A percentile compares a stretch with the other conserved stretches of the same genome.
These are phyloP conservation scores for Cephaloascus albidus DNA, from an alignment of 805 yeast genomes.

Conservation along the genomic window DNA sequence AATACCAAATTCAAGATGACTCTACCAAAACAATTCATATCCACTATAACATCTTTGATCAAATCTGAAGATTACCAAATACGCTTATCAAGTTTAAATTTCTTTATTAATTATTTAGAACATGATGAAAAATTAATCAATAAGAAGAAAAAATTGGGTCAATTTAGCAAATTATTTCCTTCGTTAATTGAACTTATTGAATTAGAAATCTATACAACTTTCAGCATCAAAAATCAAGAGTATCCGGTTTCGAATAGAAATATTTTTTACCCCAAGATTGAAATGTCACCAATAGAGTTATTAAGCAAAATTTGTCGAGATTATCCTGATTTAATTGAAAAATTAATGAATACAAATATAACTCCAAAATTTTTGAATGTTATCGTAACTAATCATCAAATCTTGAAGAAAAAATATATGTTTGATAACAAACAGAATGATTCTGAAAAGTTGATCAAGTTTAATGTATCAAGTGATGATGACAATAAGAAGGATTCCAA, in stretches of 20 bases:
- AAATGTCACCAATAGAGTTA: conserved; percentile 21
- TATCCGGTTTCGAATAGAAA: not conserved
- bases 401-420: not conserved
- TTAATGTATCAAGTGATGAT: no score
- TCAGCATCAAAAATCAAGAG: not conserved
- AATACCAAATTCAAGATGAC: not conserved
- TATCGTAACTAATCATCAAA: conserved; percentile 12
- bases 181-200: not conserved
- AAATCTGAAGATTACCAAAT: not conserved
- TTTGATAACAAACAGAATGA: not conserved
- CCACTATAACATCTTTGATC: not conserved
- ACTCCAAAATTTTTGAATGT: conserved; percentile 20
- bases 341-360: conserved; percentile 19
- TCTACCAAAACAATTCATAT: not conserved
- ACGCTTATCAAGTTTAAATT: not conserved
- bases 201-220: not conserved
- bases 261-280: not conserved
- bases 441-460: no score
- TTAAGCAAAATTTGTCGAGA: conserved; percentile 21
- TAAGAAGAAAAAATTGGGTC: not conserved
- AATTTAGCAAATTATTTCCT: not conserved
- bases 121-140: not conserved
- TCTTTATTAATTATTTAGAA: no score
- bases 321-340: conserved; percentile 20
- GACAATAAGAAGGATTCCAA: conserved; percentile 1